These are phyloP conservation scores for Globisporangium canariense DNA, from an alignment of 352 stramenopile species.

Conservation along the genomic window DNA sequence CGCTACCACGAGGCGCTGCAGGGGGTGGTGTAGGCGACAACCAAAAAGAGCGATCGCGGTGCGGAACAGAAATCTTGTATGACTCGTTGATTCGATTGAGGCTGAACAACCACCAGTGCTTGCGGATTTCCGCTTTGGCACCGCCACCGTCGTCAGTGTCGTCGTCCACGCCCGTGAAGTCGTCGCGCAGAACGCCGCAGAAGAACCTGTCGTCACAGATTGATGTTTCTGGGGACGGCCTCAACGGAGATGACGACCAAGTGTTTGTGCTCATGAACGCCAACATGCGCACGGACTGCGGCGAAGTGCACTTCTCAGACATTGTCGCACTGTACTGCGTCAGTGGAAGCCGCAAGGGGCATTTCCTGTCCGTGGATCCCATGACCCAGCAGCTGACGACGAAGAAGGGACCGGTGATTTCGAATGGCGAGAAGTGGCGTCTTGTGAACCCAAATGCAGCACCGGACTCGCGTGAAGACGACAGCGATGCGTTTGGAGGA, in stretches of 20 bases:
- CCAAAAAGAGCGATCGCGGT: conserved; percentile 50
- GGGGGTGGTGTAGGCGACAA: conserved; percentile 25
- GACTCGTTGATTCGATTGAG: conserved; percentile 63
- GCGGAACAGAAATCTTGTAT: conserved; percentile 70
- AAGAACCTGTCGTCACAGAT: conserved; percentile 34
- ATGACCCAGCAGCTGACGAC: conserved; percentile 50
- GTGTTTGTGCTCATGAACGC: conserved; percentile 80
- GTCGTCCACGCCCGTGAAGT: conserved; percentile 25
- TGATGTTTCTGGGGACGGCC: conserved; percentile 54
- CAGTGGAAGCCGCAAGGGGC: conserved; percentile 55
- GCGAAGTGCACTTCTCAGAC: conserved; percentile 71
- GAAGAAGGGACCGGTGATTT: conserved; percentile 77
- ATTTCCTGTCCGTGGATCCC: conserved; percentile 72
- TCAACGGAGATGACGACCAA: conserved; percentile 72
- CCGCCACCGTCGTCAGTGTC: conserved; percentile 17
- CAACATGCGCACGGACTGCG: conserved; percentile 61
- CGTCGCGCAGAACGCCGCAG: conserved; percentile 9
- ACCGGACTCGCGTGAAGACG: conserved; percentile 21
- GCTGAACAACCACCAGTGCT: conserved; percentile 65
- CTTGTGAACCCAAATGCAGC: conserved; percentile 56
- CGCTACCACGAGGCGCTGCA: conserved; percentile 5
- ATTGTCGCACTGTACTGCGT: conserved; percentile 77
- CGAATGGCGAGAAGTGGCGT: conserved; percentile 77
- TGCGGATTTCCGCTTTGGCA: conserved; percentile 37
- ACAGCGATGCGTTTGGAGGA: conserved; percentile 2